Conservation (phyloP, 805 yeast species). For the Monosporozyma yasuniensis region DNA sequence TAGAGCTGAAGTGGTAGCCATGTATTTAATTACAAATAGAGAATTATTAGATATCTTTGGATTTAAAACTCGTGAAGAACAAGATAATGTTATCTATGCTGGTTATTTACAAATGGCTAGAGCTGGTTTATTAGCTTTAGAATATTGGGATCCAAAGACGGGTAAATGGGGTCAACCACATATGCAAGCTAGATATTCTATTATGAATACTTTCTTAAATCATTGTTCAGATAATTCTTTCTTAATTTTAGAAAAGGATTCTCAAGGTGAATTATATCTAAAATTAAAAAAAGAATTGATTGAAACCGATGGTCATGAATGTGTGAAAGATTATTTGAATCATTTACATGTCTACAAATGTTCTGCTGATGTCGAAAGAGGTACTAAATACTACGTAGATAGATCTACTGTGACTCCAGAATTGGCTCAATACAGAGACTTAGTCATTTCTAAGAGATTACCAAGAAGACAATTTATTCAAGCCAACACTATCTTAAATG, state of each 20-base stretch:
- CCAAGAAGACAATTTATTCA: constrained; percentile 83
- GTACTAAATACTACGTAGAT: constrained; percentile 52
- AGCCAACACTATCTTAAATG: constrained; percentile 53
- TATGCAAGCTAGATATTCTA: constrained; percentile 87
- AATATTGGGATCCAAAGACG: constrained; percentile 77
- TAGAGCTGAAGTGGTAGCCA: constrained; percentile 84
- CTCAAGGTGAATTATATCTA: constrained; percentile 50
- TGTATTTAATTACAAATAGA: constrained; percentile 64
- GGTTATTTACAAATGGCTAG: constrained; percentile 78
- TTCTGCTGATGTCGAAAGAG: constrained; percentile 61
- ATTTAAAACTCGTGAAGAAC: constrained; percentile 45
- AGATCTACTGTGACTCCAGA: constrained; percentile 63
- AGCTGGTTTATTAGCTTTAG: constrained; percentile 76
- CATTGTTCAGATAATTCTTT: constrained; percentile 47
- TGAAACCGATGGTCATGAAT: constrained; percentile 58
- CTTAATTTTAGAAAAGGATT: constrained; percentile 42
- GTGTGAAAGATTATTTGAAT: constrained; percentile 60
- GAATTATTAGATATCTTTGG: constrained; percentile 68
- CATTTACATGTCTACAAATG: constrained; percentile 74
- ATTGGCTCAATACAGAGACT: constrained; percentile 54
- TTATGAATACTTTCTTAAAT: constrained; percentile 62
- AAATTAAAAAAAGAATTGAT: constrained; percentile 54
- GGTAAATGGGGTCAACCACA: constrained; percentile 92
- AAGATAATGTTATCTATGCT: constrained; percentile 53
- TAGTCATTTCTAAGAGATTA: constrained; percentile 59